Percentiles rank a stretch among this genome's conserved stretches.
These are phyloP conservation scores for Suillus weaverae DNA, from an alignment of 768 basidiomycete species.

Conservation along the genomic window DNA sequence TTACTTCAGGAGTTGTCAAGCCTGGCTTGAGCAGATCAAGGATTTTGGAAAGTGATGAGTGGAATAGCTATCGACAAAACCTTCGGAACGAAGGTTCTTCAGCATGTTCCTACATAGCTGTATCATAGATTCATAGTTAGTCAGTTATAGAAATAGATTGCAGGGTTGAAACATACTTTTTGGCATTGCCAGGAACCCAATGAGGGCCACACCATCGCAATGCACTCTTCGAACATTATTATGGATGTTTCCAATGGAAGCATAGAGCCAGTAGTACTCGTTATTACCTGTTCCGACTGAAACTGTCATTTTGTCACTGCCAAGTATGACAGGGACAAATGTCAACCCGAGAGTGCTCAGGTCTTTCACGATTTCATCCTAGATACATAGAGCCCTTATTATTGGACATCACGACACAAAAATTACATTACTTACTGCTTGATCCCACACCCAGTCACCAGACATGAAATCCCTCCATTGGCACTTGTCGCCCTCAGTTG, in stretches of 20 bases:
- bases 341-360: constrained; percentile 14
- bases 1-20: constrained; percentile 31
- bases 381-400: neutral
- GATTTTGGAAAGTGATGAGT: constrained; percentile 28
- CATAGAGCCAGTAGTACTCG: constrained; percentile 29
- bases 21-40: constrained; percentile 22
- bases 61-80: constrained; percentile 26
- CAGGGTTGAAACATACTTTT: constrained; percentile 22
- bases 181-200: constrained; percentile 29
- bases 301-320: constrained; percentile 29
- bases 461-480: neutral
- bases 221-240: constrained; percentile 26
- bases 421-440: neutral
- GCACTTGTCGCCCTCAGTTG: neutral
- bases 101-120: too few relatives aligned
- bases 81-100: too few relatives aligned
- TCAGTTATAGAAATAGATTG: neutral
- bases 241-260: constrained; percentile 19
- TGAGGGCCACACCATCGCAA: constrained; percentile 13
- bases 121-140: neutral
- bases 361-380: constrained; percentile 28
- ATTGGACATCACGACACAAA: neutral
- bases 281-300: constrained; percentile 26
- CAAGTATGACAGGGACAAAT: constrained; percentile 23
- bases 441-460: neutral